Base-by-base conservation (phyloP, 2,329 filamentous ascomycete species). In the Didymellaceae sp. region DNA sequence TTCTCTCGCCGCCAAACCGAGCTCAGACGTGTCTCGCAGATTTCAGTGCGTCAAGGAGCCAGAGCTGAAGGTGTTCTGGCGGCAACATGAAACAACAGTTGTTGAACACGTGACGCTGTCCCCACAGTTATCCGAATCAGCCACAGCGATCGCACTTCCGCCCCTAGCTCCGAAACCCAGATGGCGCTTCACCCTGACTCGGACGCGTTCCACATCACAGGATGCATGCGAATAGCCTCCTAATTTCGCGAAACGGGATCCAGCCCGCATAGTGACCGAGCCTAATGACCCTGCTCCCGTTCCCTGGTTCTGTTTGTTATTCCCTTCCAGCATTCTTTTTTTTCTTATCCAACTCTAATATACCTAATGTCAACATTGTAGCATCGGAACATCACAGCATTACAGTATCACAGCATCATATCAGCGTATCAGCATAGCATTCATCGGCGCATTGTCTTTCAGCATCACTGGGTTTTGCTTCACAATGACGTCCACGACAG, bases 171-270 rank as follows among this genome's bases (percentile, higher is more conserved):
- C 45, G 45, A 49, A 49, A 49, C 45, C 39, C 14, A 43, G 38
- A 43, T 49, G 45, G 17, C 26, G 33, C 45, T 49, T 42, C 24
- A 38, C 31, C 11, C 38, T 49, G 45, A 49, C 45, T 49, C 45
- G 39, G 18, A 43, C 14, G 25, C 21, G 45, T 49, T 49, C 45
- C 45, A 43, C 33, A 43, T 43, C 31, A 33, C 8, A 32, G 39
- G 20, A 38, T 43, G 45, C 38, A 43, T 38, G 33, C 33, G 45
- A 49, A 38, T n/a, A 38, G 26, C 39, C 45, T 49, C 45, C 45
- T 48, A 6, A 48, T 42, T 31, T 25, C 37, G 26, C 37, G 16
- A 24, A 41, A 37, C 45, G 35, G 32, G n/a, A 20, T 25, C n/a
- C 18, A 24, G 20, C 14, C 38, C 38, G 31, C 13, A 41, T n/a